Conservation (phyloP, 495 filamentous ascomycete species). For the Choiromyces venosus region DNA sequence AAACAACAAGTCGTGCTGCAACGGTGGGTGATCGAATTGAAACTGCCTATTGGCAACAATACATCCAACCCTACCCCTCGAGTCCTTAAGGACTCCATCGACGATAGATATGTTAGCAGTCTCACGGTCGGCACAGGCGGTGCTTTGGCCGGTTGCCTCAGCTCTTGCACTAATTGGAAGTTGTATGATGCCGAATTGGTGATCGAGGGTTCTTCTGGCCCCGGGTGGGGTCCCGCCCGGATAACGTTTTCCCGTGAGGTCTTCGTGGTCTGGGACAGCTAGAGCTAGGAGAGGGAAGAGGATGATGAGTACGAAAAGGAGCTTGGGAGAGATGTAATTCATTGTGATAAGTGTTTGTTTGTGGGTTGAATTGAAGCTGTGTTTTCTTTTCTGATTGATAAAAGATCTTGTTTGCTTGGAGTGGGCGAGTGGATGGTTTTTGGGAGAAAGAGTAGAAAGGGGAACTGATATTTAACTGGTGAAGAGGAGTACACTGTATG, state of each 20-base stretch:
- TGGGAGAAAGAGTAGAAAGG: background rate
- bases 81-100: background rate
- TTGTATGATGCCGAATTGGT: background rate
- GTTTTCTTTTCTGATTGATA: too few relatives aligned
- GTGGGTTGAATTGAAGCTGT: too few relatives aligned
- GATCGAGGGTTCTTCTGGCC: background rate
- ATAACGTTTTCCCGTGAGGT: background rate
- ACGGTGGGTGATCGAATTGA: background rate
- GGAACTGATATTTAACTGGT: background rate
- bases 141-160: background rate
- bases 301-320: background rate
- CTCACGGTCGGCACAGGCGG: background rate
- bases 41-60: background rate
- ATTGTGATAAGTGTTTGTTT: background rate
- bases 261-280: background rate
- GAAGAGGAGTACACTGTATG: background rate
- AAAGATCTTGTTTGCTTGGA: background rate
- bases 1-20: background rate
- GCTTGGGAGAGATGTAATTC: background rate
- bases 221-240: background rate
- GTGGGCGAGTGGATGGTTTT: background rate
- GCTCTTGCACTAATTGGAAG: background rate
- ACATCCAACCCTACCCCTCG: background rate
- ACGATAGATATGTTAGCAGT: background rate
- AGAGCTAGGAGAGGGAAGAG: background rate